Evolutionary conservation across 176 grass and related monocot genomes (phyloP), one percentile per base, ranked within the genome.

Genomic region (Pharus latifolius): DNA sequence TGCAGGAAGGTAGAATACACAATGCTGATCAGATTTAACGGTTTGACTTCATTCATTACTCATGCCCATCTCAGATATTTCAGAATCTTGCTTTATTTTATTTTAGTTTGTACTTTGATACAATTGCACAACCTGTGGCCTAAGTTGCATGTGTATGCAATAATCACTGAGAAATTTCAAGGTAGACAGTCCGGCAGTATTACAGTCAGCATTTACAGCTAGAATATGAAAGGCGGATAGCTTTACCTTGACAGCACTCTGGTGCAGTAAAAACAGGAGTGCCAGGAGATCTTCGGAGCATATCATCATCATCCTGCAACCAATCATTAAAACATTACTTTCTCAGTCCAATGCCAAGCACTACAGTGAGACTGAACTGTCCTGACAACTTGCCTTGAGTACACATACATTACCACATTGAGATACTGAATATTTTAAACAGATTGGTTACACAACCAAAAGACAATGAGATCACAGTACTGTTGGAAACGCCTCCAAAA

Each of bases 261-360:
- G 94, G 94, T 20, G 94, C 94, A 47, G 89, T 90, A 55, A 92
- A 97, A 73, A 90, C 86, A 85, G 89, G 89, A 54, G 89, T 97
- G 2, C 93, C 93, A 3, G 93, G 93, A 45, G 93, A 89, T 60
- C 93, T 92, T 59, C 83, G 58, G 45, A 97, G 73, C 56, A 82
- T 67, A 83, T 93, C 89, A 76, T 98, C 80, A 59, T 90, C 89
- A 83, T 84, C 89, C 93, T 97, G 81, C 79, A 67, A 54, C 64
- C 7, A 82, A 73, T 23, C 25, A 24, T 60, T 3, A 47, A 72
- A 67, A 22, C 60, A 53, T 7, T 52, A 30, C 53, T 10, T 62
- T 9, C 31, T 69, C 13, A 30, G 35, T 54, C 73, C 43, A 68
- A 24, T 17, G 48, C 10, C 35, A 61, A 74, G 7, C n/a, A n/a